phyloP scores from a whole-genome alignment of 2,329 filamentous ascomycete genomes.

The Cladophialophora chaetospira region DNA sequence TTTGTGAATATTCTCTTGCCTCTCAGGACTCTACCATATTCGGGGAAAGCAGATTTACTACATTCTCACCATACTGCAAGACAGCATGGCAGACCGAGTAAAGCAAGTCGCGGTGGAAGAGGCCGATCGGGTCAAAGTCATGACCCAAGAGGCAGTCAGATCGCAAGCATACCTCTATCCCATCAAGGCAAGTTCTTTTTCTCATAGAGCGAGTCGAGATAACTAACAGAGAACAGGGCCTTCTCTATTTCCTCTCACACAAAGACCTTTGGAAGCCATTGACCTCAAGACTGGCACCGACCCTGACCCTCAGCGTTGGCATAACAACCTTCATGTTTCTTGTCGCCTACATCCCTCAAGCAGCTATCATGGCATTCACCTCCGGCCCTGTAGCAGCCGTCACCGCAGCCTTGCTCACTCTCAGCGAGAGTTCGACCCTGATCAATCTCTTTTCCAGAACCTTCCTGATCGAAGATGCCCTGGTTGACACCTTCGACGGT shows the following conservation, averaged over 20 bases:
- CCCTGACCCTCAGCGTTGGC: slow-evolving; percentile 68
- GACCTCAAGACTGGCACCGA: slow-evolving; percentile 58
- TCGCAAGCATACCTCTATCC: slow-evolving; percentile 86
- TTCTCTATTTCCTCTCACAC: slow-evolving; percentile 62
- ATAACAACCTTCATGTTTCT: slow-evolving; percentile 82
- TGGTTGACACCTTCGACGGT: slow-evolving; percentile 88
- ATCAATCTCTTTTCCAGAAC: slow-evolving; percentile 61
- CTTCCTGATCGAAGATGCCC: slow-evolving; percentile 77
- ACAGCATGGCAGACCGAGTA: slow-evolving; percentile 47
- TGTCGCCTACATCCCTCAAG: slow-evolving; percentile 83
- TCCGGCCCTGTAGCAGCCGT: slow-evolving; percentile 72
- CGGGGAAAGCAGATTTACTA: background rate
- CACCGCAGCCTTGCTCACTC: slow-evolving; percentile 61
- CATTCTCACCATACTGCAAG: background rate
- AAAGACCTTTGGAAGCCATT: slow-evolving; percentile 62
- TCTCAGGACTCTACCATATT: too few species aligned
- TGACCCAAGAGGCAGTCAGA: slow-evolving; percentile 68
- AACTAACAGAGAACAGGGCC: slow-evolving; percentile 49
- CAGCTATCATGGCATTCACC: slow-evolving; percentile 78
- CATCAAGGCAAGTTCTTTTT: slow-evolving; percentile 58
- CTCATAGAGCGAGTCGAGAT: background rate
- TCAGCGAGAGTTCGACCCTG: slow-evolving; percentile 58
- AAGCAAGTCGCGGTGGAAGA: slow-evolving; percentile 68
- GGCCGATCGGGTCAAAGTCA: slow-evolving; percentile 63
- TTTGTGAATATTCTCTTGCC: too few species aligned